Evolutionary conservation across 2,329 filamentous ascomycete species (phyloP).

Genomic region (Colletotrichum cereale): DNA sequence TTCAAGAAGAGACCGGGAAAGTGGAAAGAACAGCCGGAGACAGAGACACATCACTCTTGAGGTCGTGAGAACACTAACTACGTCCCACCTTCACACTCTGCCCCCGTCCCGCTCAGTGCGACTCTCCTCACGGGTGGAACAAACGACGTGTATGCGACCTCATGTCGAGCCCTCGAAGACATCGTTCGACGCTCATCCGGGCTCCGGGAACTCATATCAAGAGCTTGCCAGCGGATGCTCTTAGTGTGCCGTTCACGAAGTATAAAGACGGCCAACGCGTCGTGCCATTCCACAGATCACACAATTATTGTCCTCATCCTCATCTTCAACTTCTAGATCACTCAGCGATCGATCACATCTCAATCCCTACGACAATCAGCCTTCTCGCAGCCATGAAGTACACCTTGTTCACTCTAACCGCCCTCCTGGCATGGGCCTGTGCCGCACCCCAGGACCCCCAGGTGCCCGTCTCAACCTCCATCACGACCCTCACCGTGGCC

Average conservation of each 20-base stretch:
- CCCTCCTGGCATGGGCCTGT: slow-evolving; percentile 20
- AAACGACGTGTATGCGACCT: slow-evolving; percentile 21
- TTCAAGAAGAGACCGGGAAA: not conserved
- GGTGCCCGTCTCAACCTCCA: slow-evolving; percentile 14
- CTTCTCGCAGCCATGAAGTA: slow-evolving; percentile 18
- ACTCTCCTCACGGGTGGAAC: slow-evolving; percentile 34
- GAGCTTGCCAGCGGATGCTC: not conserved
- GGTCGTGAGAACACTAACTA: not conserved
- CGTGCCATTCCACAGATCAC: slow-evolving; percentile 4
- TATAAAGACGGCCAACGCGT: slow-evolving; percentile 28
- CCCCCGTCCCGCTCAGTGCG: slow-evolving; percentile 10
- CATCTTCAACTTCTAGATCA: slow-evolving; percentile 1
- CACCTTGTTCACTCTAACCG: slow-evolving; percentile 19
- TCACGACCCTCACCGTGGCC: slow-evolving; percentile 32
- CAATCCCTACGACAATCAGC: not conserved
- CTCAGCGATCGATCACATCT: not conserved
- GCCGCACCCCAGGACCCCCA: slow-evolving; percentile 34
- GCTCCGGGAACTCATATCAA: not conserved
- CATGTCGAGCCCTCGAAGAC: not conserved
- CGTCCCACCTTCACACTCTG: slow-evolving; percentile 7
- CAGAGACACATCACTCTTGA: not conserved
- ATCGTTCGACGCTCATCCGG: not conserved
- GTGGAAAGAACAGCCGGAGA: not conserved
- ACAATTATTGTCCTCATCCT: slow-evolving; percentile 13
- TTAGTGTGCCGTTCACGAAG: not conserved